phyloP scores from a whole-genome alignment of 805 yeast genomes.

The Metahyphopichia silvanorum region DNA sequence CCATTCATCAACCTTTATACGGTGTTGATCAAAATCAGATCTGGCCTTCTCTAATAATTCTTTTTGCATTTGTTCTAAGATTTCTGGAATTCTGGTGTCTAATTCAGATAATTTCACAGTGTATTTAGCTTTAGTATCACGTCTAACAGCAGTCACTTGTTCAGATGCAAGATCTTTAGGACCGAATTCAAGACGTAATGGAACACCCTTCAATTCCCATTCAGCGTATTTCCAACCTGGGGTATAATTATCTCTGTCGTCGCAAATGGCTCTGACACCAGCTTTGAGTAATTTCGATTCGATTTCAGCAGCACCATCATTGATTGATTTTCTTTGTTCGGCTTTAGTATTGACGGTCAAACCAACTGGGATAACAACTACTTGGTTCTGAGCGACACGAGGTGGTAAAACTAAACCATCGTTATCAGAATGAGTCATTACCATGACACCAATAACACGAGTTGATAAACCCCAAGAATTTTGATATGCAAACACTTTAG shows the following conservation, averaged over 20 bases:
- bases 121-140: conserved; percentile 81
- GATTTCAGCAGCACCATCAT: conserved; percentile 64
- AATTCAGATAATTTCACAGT: conserved; percentile 63
- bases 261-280: conserved; percentile 77
- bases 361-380: conserved; percentile 93
- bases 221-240: conserved; percentile 99
- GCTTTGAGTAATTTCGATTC: conserved; percentile 57
- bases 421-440: conserved; percentile 97
- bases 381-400: conserved; percentile 89
- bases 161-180: conserved; percentile 87
- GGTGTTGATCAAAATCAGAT: conserved; percentile 77
- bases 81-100: conserved; percentile 63
- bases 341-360: conserved; percentile 80
- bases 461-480: conserved; percentile 99
- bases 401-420: conserved; percentile 98
- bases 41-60: conserved; percentile 78
- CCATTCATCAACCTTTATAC: conserved; percentile 80
- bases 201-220: conserved; percentile 94
- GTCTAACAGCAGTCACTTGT: conserved; percentile 85
- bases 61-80: conserved; percentile 77
- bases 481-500: conserved; percentile 87
- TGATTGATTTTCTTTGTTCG: conserved; percentile 69
- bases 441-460: conserved; percentile 98
- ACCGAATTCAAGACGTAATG: conserved; percentile 91
- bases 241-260: conserved; percentile 89